Conservation (phyloP, 202 grass and related monocot genomes). For the Schoenoplectus triqueter region DNA sequence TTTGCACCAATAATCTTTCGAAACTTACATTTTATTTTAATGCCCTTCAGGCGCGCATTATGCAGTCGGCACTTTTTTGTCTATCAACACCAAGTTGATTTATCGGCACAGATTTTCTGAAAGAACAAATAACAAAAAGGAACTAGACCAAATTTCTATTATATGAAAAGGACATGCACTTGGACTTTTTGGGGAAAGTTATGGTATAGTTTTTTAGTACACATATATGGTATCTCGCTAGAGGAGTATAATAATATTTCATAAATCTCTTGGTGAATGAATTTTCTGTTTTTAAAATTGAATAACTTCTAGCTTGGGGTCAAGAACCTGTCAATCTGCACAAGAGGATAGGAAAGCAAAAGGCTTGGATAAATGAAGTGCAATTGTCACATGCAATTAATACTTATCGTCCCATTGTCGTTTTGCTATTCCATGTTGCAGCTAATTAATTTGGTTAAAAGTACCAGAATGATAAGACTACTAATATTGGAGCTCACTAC, state of each 20-base stretch:
- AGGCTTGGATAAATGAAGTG: slow-evolving; percentile 22
- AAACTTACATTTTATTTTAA: background rate
- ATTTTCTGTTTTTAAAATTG: no score
- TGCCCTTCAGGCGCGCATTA: background rate
- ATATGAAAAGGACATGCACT: slow-evolving; percentile 28
- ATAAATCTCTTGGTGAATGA: background rate
- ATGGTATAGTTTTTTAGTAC: slow-evolving; percentile 14
- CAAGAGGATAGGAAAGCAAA: slow-evolving; percentile 7
- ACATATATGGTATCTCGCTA: background rate
- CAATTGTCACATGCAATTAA: slow-evolving; percentile 17
- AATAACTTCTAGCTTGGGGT: no score
- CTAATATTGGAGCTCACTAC: slow-evolving; percentile 6
- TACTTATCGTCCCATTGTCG: slow-evolving; percentile 2
- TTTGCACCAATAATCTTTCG: background rate
- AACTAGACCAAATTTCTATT: background rate
- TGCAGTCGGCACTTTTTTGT: background rate
- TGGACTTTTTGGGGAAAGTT: slow-evolving; percentile 9
- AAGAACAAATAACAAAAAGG: background rate
- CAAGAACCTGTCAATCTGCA: slow-evolving; percentile 16
- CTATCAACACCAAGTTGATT: slow-evolving; percentile 3
- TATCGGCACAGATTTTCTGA: background rate
- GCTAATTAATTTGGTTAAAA: background rate
- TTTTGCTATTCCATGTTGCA: slow-evolving; percentile 3
- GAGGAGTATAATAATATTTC: background rate
- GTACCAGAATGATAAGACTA: background rate